These are phyloP conservation scores for Thalia dealbata DNA, from an alignment of 176 grass and related monocot genomes.

Conservation along the genomic window DNA sequence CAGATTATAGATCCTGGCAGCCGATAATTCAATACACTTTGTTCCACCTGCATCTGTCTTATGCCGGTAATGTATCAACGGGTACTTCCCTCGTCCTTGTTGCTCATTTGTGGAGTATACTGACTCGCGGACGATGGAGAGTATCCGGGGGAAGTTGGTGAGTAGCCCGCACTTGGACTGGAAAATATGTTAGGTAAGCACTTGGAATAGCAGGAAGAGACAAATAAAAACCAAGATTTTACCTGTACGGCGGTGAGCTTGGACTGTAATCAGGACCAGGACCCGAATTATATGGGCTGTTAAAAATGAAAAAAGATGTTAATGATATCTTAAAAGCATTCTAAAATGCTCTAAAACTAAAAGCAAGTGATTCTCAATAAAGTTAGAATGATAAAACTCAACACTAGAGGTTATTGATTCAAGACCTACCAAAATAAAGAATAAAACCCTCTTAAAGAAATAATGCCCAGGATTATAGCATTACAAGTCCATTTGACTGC, in stretches of 20 bases:
- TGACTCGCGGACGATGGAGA: slow-evolving; percentile 62
- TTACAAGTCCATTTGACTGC: too few relatives aligned
- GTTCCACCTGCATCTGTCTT: too few relatives aligned
- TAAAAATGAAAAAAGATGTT: not conserved
- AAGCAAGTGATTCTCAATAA: too few relatives aligned
- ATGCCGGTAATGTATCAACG: slow-evolving; percentile 6
- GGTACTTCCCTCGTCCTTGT: slow-evolving; percentile 35
- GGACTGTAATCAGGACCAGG: slow-evolving; percentile 78
- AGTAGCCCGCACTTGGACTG: slow-evolving; percentile 93
- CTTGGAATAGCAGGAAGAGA: not conserved
- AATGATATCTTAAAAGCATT: not conserved
- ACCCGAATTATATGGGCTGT: slow-evolving; percentile 56
- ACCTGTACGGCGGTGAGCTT: slow-evolving; percentile 90
- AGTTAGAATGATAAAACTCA: too few relatives aligned
- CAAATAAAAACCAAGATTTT: not conserved
- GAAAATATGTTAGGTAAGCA: not conserved
- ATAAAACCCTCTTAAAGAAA: too few relatives aligned
- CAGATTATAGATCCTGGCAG: too few relatives aligned
- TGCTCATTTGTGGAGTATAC: slow-evolving; percentile 39
- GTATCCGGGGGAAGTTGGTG: slow-evolving; percentile 76
- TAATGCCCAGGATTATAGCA: too few relatives aligned
- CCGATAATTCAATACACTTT: not conserved
- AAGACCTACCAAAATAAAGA: too few relatives aligned
- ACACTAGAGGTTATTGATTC: too few relatives aligned
- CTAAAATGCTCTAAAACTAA: not conserved